Evolutionary conservation across 768 basidiomycete genomes (phyloP), one percentile per base, ranked within the genome.

Genomic region (Podaxis carcinomalis): DNA sequence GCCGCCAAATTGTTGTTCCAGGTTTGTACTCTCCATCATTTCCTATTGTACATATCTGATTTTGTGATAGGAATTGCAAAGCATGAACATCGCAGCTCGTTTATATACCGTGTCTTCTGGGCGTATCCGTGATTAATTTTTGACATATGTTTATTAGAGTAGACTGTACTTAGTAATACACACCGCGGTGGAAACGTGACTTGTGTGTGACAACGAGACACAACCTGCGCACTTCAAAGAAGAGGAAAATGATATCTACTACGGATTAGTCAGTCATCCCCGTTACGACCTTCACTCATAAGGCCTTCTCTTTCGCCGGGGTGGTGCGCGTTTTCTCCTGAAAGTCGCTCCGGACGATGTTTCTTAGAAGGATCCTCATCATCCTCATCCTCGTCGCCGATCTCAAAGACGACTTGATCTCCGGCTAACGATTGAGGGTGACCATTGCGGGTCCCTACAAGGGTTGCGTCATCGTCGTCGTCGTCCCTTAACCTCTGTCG

Each of bases 1-100:
- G 96, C 97, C 10, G 96, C 96, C 19, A 97, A 98, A 73, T 75
- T 97, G 58, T 81, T 98, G 49, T 95, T 97, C 89, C 95, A 97
- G 85, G 93, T 87, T 68, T 46, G 80, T 72, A 14, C n/a, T 53
- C 10, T 14, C 19, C 23, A 6, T 23, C 21, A 27, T 40, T 27
- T 25, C 36, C 42, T 14, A 14, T 1, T 19, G 36, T n/a, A 32
- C n/a, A 13, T 16, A 27, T 25, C 50, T 27, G 37, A 49, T n/a
- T 4, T 4, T 19, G 25, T 13, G 14, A 42, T 67, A 92, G 89
- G 93, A 97, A 80, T 74, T 96, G 70, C 93, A 95, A 81, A 92
- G 92, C 63, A 95, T 95, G 94, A 95, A 94, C 73, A 93, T 95
- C 64, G 93, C 93, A 58, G 87, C 92, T 58, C 87, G 94, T 52